Percentiles rank a stretch among this genome's conserved stretches.
Conservation (phyloP, 805 yeast genomes). For the Kuraishia cidri region DNA sequence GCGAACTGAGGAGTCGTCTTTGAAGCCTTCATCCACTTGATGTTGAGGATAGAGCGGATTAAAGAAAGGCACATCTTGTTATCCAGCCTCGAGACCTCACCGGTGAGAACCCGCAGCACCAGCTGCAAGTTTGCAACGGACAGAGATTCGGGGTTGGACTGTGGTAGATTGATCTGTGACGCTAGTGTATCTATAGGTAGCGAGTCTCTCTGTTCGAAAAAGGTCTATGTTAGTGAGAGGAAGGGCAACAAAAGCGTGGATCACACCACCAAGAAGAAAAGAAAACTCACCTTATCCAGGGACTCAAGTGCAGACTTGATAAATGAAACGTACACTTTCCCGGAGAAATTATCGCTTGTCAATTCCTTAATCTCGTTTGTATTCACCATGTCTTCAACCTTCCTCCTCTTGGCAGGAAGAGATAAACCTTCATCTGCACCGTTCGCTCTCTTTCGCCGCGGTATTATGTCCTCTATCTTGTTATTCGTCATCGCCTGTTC, state of each 20-base stretch:
- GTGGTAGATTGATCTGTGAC: slow-evolving; percentile 46
- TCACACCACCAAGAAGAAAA: too few relatives aligned
- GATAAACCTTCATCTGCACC: background rate
- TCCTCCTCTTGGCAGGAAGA: too few relatives aligned
- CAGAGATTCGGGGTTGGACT: slow-evolving; percentile 42
- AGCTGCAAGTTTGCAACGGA: slow-evolving; percentile 41
- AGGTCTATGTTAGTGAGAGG: slow-evolving; percentile 13
- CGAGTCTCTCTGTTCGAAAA: slow-evolving; percentile 29
- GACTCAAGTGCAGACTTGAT: slow-evolving; percentile 64
- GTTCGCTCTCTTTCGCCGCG: background rate
- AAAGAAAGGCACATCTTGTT: slow-evolving; percentile 40
- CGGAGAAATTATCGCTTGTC: slow-evolving; percentile 1
- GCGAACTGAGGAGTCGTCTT: slow-evolving; percentile 22
- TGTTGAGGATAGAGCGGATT: slow-evolving; percentile 51
- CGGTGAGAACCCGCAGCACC: slow-evolving; percentile 48
- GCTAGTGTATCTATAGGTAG: slow-evolving; percentile 52
- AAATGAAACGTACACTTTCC: slow-evolving; percentile 21
- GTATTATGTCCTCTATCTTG: background rate
- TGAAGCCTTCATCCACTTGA: slow-evolving; percentile 46
- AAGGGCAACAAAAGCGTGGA: slow-evolving; percentile 3
- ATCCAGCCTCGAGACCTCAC: slow-evolving; percentile 63
- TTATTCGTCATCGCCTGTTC: background rate
- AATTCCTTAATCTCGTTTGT: background rate
- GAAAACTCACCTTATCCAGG: slow-evolving; percentile 34
- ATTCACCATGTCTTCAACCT: too few relatives aligned